Percentiles rank a stretch among this genome's conserved stretches.
Evolutionary conservation across 2,329 filamentous ascomycete species (phyloP).

Genomic region (Hypoxylon sp.): DNA sequence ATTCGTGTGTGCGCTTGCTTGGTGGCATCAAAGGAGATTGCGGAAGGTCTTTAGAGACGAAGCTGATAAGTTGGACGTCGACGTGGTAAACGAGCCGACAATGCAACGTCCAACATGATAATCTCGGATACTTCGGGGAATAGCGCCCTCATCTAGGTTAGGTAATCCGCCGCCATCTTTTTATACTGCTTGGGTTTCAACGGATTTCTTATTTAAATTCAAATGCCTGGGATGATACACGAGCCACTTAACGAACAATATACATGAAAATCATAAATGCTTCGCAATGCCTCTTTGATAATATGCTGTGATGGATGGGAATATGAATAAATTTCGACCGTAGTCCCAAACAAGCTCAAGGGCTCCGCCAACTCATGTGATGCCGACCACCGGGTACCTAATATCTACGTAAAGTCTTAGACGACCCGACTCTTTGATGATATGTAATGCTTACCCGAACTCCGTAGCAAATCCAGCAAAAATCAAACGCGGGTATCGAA

Average conservation of each 20-base stretch:
- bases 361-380: background rate
- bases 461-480: constrained; percentile 36
- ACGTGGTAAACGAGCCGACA: constrained; percentile 2
- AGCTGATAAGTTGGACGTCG: constrained; percentile 47
- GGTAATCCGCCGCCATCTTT: background rate
- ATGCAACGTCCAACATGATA: constrained; percentile 1
- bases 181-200: background rate
- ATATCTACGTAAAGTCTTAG: constrained; percentile 2
- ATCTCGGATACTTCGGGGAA: background rate
- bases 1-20: constrained; percentile 51
- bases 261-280: constrained; percentile 2
- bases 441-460: constrained; percentile 13
- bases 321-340: background rate
- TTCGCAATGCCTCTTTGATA: constrained; percentile 13
- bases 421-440: constrained; percentile 4
- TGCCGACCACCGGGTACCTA: background rate
- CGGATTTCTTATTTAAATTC: constrained; percentile 1
- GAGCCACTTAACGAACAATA: background rate
- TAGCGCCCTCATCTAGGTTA: background rate
- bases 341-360: constrained; percentile 1
- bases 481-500: constrained; percentile 51
- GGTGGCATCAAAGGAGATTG: constrained; percentile 55
- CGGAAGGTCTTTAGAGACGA: constrained; percentile 52
- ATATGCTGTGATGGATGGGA: background rate
- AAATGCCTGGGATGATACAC: background rate